Percentiles rank a stretch among this genome's conserved stretches.
These are phyloP conservation scores for Solanum aculeatissimum DNA, from an alignment of 305 asterid genomes.

Conservation along the genomic window DNA sequence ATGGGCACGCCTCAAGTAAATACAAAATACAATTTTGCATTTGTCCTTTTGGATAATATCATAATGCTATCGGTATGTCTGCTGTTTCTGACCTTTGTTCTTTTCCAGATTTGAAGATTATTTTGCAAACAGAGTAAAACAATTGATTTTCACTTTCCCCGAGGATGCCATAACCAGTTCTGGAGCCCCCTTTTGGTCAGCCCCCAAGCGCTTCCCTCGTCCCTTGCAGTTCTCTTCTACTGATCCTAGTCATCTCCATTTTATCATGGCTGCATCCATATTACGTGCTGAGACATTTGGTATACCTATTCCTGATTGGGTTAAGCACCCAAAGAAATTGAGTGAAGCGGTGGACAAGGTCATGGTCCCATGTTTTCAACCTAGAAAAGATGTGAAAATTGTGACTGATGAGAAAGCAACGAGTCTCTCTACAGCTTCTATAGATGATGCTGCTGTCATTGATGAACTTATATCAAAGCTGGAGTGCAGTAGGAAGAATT, in stretches of 20 bases:
- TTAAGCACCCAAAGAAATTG: slow-evolving; percentile 56
- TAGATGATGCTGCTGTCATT: slow-evolving; percentile 79
- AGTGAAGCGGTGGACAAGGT: slow-evolving; percentile 63
- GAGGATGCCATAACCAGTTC: slow-evolving; percentile 89
- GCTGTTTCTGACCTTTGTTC: slow-evolving; percentile 2
- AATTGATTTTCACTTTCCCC: slow-evolving; percentile 77
- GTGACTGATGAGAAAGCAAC: slow-evolving; percentile 92
- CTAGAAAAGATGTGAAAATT: slow-evolving; percentile 55
- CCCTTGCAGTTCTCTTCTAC: slow-evolving; percentile 54
- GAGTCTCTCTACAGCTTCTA: slow-evolving; percentile 65
- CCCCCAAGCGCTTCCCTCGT: slow-evolving; percentile 85
- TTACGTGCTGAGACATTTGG: slow-evolving; percentile 93
- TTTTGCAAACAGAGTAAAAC: slow-evolving; percentile 72
- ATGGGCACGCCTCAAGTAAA: slow-evolving; percentile 85
- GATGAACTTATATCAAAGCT: slow-evolving; percentile 54
- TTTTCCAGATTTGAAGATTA: slow-evolving; percentile 79
- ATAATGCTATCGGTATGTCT: neutral
- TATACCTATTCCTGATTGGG: slow-evolving; percentile 85
- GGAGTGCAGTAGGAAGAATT: slow-evolving; percentile 40
- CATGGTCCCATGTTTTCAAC: slow-evolving; percentile 70
- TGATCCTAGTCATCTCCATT: slow-evolving; percentile 87
- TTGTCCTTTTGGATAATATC: neutral
- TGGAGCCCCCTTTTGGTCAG: slow-evolving; percentile 94
- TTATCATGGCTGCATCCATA: slow-evolving; percentile 62
- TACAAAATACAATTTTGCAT: neutral